These are phyloP conservation scores for Xylaria scruposa DNA, from an alignment of 495 filamentous ascomycete genomes.

Conservation along the genomic window DNA sequence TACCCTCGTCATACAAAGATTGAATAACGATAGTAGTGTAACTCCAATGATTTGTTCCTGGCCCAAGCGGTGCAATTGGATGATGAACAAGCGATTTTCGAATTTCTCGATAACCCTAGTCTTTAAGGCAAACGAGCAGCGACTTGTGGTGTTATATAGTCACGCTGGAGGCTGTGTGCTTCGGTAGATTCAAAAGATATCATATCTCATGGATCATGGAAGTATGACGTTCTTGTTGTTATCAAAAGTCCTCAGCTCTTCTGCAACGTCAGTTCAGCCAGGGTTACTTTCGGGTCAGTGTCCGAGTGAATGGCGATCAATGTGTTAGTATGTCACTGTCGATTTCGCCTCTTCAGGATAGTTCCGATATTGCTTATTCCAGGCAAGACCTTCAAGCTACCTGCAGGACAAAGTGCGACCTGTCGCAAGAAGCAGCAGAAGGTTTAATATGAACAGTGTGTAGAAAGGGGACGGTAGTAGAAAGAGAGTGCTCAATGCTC, in stretches of 20 bases:
- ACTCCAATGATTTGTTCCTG: not conserved
- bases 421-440: not conserved
- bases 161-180: constrained; percentile 12
- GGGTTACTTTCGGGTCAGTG: constrained; percentile 20
- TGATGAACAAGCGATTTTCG: not conserved
- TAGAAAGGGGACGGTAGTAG: not conserved
- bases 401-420: constrained; percentile 13
- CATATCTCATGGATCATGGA: constrained; percentile 6
- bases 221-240: constrained; percentile 19
- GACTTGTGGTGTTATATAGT: constrained; percentile 3
- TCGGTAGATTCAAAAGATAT: constrained; percentile 3
- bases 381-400: constrained; percentile 15
- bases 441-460: not conserved
- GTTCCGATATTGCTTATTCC: constrained; percentile 29
- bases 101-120: not conserved
- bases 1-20: not conserved
- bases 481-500: not conserved
- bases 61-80: not conserved
- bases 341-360: constrained; percentile 22
- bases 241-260: not conserved
- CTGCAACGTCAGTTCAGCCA: constrained; percentile 14
- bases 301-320: constrained; percentile 23
- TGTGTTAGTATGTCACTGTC: constrained; percentile 13
- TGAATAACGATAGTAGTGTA: not conserved
- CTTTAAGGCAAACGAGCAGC: not conserved